phyloP scores from a whole-genome alignment of 164 flowering plant genomes.

The Malania oleifera region DNA sequence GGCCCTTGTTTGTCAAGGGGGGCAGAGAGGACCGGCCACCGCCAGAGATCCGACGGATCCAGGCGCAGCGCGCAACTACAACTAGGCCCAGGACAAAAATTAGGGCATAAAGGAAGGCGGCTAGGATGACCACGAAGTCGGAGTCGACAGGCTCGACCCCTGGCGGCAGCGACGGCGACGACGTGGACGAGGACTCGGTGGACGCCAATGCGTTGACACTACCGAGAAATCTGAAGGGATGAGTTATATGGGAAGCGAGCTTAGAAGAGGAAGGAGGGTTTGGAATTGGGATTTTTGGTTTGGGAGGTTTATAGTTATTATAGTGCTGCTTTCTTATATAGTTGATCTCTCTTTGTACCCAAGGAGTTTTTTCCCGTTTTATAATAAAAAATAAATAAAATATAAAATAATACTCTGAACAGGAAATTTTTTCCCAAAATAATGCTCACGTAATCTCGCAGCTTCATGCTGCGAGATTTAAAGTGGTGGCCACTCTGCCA shows the following conservation, averaged over 20 bases:
- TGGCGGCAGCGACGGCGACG: conserved; percentile 15
- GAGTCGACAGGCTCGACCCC: conserved; percentile 36
- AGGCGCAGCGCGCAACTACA: conserved; percentile 83
- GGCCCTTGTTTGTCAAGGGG: conserved; percentile 55
- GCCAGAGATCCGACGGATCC: conserved; percentile 56
- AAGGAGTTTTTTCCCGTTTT: no score
- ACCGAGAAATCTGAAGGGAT: conserved; percentile 29
- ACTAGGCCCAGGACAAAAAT: conserved; percentile 86
- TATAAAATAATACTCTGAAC: no score
- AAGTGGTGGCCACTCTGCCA: no score
- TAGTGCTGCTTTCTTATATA: no score
- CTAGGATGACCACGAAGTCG: conserved; percentile 82
- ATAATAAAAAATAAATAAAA: no score
- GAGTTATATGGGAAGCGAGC: conserved; percentile 31
- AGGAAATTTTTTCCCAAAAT: no score
- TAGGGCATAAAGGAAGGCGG: conserved; percentile 83
- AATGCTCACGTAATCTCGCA: no score
- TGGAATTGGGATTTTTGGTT: no score
- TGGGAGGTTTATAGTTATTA: no score
- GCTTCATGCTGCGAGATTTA: no score
- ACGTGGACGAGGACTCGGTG: no score
- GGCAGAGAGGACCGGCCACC: conserved; percentile 6
- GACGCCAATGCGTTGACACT: conserved; percentile 19
- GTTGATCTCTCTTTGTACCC: no score
- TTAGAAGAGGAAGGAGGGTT: conserved; percentile 17